Percentiles rank a stretch among this genome's conserved stretches.
phyloP scores from a whole-genome alignment of 2,329 filamentous ascomycete species.

The Alternaria gansuensis region DNA sequence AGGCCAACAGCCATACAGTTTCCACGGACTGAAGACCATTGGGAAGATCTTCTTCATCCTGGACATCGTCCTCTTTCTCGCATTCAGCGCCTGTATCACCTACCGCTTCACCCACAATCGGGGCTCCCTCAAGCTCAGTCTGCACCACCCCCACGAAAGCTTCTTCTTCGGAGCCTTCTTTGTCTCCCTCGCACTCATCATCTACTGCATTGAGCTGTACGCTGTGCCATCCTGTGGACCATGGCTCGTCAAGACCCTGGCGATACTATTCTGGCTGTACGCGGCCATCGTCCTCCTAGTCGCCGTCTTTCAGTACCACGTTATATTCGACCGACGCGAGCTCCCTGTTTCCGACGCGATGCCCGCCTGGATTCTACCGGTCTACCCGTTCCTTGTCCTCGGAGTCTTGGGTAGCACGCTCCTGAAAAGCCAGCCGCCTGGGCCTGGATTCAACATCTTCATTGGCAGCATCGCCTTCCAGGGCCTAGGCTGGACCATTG shows the following conservation, averaged over 20 bases:
- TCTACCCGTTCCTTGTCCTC: conserved; percentile 49
- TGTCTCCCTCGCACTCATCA: conserved; percentile 62
- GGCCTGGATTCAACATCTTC: conserved; percentile 33
- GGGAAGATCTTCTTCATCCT: conserved; percentile 72
- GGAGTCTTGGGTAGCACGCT: conserved; percentile 50
- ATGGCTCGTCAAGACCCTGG: conserved; percentile 66
- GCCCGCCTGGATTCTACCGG: conserved; percentile 52
- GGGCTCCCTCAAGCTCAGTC: conserved; percentile 60
- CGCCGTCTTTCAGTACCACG: conserved; percentile 97
- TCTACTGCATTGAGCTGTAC: conserved; percentile 62
- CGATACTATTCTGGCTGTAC: conserved; percentile 76
- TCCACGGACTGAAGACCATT: conserved; percentile 69
- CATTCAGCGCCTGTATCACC: conserved; percentile 67
- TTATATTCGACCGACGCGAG: conserved; percentile 86
- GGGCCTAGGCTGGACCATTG: conserved; percentile 71
- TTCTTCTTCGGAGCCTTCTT: conserved; percentile 78
- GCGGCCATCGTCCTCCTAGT: conserved; percentile 55
- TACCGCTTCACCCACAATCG: conserved; percentile 64
- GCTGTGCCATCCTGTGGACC: conserved; percentile 66
- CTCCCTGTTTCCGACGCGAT: conserved; percentile 53
- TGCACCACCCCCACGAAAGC: conserved; percentile 71
- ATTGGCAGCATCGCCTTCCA: conserved; percentile 72
- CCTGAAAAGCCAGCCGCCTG: conserved; percentile 47
- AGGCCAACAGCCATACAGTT: conserved; percentile 66
- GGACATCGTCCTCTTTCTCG: conserved; percentile 70